These are phyloP conservation scores for Biscogniauxia sp. DNA, from an alignment of 2,329 filamentous ascomycete species.

Conservation along the genomic window DNA sequence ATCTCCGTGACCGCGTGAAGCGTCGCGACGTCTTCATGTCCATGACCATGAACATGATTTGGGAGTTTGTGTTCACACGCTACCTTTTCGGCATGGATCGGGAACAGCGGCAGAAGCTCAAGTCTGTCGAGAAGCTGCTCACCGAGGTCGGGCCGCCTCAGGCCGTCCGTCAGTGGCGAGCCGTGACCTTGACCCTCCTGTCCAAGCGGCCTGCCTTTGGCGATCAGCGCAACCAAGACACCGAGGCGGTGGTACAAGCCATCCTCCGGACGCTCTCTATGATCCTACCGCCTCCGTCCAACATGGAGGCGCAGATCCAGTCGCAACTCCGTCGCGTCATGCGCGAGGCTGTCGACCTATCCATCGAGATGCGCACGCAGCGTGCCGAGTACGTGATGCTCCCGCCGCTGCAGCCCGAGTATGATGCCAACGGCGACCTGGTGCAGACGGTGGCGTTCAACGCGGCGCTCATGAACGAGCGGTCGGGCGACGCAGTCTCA, in stretches of 20 bases:
- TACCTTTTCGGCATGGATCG: slow-evolving; percentile 99
- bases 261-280: slow-evolving; percentile 80
- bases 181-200: slow-evolving; percentile 87
- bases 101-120: slow-evolving; percentile 96
- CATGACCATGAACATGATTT: slow-evolving; percentile 98
- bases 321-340: slow-evolving; percentile 85
- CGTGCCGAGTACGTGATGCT: slow-evolving; percentile 98
- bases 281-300: slow-evolving; percentile 81
- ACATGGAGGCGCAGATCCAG: slow-evolving; percentile 77
- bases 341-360: slow-evolving; percentile 81
- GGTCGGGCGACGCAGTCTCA: slow-evolving; percentile 64
- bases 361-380: slow-evolving; percentile 96
- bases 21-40: slow-evolving; percentile 97
- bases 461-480: slow-evolving; percentile 90
- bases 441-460: slow-evolving; percentile 88
- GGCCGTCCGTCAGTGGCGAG: slow-evolving; percentile 96
- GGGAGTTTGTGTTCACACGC: slow-evolving; percentile 96
- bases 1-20: slow-evolving; percentile 82
- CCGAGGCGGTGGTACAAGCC: slow-evolving; percentile 91
- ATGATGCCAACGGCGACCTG: slow-evolving; percentile 89
- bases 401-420: slow-evolving; percentile 89
- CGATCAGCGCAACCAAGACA: slow-evolving; percentile 81
- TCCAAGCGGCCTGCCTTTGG: slow-evolving; percentile 77
- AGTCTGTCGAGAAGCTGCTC: slow-evolving; percentile 88
- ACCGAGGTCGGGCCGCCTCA: slow-evolving; percentile 80